Evolutionary conservation across 805 yeast genomes (phyloP).

Genomic region (Candida ficus): DNA sequence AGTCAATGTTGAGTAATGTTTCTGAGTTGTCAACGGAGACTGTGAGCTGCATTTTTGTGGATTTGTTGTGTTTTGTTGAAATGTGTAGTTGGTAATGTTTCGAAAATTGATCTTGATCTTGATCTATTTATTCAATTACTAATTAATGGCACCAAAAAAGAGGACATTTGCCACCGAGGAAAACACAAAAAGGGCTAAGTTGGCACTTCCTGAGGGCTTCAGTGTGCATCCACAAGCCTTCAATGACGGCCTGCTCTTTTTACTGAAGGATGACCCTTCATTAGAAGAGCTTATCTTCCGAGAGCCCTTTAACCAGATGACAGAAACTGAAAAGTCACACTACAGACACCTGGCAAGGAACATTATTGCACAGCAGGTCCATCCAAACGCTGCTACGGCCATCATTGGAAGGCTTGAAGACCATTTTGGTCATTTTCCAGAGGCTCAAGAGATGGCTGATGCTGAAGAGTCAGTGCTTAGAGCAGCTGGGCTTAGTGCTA

Average conservation of each 20-base stretch:
- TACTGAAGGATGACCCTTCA: constrained; percentile 34
- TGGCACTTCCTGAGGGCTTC: constrained; percentile 23
- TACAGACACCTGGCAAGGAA: constrained; percentile 40
- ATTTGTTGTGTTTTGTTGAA: neutral
- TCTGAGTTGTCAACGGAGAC: constrained; percentile 17
- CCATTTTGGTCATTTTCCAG: constrained; percentile 28
- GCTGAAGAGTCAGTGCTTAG: constrained; percentile 45
- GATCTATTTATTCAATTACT: neutral
- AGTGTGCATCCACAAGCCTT: constrained; percentile 29
- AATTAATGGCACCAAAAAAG: neutral
- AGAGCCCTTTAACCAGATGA: constrained; percentile 27
- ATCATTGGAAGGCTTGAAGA: constrained; percentile 45
- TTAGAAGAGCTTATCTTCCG: constrained; percentile 25
- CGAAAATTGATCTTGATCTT: no score
- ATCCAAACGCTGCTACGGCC: constrained; percentile 75
- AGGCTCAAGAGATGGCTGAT: constrained; percentile 42
- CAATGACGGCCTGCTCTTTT: constrained; percentile 28
- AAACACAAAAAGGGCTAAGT: constrained; percentile 10
- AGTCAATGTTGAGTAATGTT: constrained; percentile 40
- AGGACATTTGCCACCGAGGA: constrained; percentile 8
- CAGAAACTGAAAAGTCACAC: constrained; percentile 24
- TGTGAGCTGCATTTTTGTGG: constrained; percentile 11
- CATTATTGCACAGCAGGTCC: constrained; percentile 68
- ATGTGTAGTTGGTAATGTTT: neutral
- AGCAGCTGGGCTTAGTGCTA: constrained; percentile 60